Base-by-base conservation (phyloP, 441 rosid species). In the Erysimum cheiri region DNA sequence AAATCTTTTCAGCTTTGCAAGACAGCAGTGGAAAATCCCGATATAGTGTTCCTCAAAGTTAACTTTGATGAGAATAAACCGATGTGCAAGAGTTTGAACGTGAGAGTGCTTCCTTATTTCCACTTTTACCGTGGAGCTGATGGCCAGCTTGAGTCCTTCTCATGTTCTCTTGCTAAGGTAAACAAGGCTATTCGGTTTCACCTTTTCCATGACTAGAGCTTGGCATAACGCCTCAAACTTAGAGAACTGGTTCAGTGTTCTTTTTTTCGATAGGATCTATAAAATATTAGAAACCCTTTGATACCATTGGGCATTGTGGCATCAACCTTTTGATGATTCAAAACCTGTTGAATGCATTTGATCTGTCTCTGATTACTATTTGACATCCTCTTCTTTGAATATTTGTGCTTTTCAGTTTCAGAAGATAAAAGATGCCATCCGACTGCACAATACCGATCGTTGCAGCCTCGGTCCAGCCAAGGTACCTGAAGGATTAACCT, bases 121-220 rank as follows among this genome's bases (percentile, higher is more conserved):
- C 98, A 91, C 85, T 94, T 94, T 69, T 94, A 91, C 72, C 91
- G 97, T 2, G 98, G 98, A 29, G 87, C 96, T 32, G 85, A 90
- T 49, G 97, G 97, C 65, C 97, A 85, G 74, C 78, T 94, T 8
- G 98, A 94, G 60, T 88, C 98, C 22, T 94, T 91, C 82, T 94
- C 98, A 2, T 94, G 98, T 73, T 94, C 98, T 57, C 96, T 94
- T 48, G 96, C 90, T 44, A 94, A 94, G 96, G 99, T 93, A 39
- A 71, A 50, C 53, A 69, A 35, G 4, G 24, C 39, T 63, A 35
- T 33, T 64, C 3, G 28, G 28, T 0, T 55, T 36, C 37, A 50
- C 50, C 53, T 17, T 49, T 60, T 37, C 11, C 0, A 1, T 28
- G 52, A 10, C 54, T 60, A 7, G 44, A 37, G 35, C 58, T 54